Percentiles rank a stretch among this genome's conserved stretches.
These are phyloP conservation scores for Wickerhamiella vanderwaltii DNA, from an alignment of 805 yeast species.

Conservation along the genomic window DNA sequence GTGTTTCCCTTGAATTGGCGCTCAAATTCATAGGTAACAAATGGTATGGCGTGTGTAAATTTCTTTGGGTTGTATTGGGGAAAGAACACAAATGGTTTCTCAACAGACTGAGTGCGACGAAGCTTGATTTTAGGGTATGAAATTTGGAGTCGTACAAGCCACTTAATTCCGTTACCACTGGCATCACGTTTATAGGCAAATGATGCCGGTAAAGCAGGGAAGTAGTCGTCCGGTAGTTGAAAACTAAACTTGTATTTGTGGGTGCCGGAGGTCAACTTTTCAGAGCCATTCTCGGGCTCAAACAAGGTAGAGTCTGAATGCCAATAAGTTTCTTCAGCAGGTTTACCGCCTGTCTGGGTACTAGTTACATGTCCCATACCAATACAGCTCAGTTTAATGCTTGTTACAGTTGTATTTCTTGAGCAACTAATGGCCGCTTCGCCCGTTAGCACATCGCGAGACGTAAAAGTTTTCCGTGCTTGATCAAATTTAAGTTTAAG, in stretches of 20 bases:
- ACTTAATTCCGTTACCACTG: slow-evolving; percentile 7
- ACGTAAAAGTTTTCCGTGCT: slow-evolving; percentile 1
- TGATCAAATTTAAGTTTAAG: slow-evolving; percentile 3
- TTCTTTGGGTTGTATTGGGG: slow-evolving; percentile 8
- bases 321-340: slow-evolving; percentile 8
- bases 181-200: slow-evolving; percentile 9
- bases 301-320: not conserved
- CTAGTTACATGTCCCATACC: slow-evolving; percentile 8
- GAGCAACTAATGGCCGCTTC: not conserved
- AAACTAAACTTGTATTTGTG: slow-evolving; percentile 9
- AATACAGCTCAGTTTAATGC: slow-evolving; percentile 1
- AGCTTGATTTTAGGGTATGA: slow-evolving; percentile 10
- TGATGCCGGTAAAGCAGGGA: slow-evolving; percentile 2
- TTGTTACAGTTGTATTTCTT: not conserved
- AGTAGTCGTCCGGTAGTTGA: slow-evolving; percentile 4
- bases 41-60: slow-evolving; percentile 7
- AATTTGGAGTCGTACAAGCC: slow-evolving; percentile 6
- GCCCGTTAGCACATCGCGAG: slow-evolving; percentile 1
- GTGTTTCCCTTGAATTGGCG: slow-evolving; percentile 1
- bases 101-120: slow-evolving; percentile 3
- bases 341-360: not conserved
- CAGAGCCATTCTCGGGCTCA: not conserved
- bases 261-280: not conserved
- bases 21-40: slow-evolving; percentile 1
- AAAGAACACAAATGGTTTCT: slow-evolving; percentile 8